These are phyloP conservation scores for Eremothecium cymbalariae DNA, from an alignment of 1,139 yeast genomes.

Conservation along the genomic window DNA sequence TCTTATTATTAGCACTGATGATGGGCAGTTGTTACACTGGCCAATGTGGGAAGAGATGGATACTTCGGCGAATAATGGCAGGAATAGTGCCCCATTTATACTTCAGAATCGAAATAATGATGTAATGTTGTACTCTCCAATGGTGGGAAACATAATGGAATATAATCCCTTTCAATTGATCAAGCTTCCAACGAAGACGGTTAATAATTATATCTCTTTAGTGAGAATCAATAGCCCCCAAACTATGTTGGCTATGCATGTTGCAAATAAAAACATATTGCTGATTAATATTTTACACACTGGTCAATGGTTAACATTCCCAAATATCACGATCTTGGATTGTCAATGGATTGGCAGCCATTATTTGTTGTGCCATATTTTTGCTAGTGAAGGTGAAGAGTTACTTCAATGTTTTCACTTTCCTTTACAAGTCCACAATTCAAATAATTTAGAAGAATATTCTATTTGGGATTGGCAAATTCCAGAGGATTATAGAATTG, in stretches of 20 bases:
- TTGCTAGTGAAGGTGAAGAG: conserved; percentile 19
- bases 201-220: conserved; percentile 25
- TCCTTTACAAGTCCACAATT: conserved; percentile 18
- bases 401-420: conserved; percentile 22
- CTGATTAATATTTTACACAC: conserved; percentile 25
- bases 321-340: conserved; percentile 21
- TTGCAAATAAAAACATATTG: conserved; percentile 27
- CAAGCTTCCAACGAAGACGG: conserved; percentile 28
- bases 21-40: conserved; percentile 26
- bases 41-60: conserved; percentile 24
- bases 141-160: conserved; percentile 16
- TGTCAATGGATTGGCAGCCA: conserved; percentile 30
- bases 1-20: conserved; percentile 17
- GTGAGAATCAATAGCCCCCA: conserved; percentile 21
- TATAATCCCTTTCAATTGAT: conserved; percentile 21
- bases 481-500: conserved; percentile 13
- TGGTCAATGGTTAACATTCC: conserved; percentile 25
- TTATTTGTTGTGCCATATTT: conserved; percentile 25
- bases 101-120: conserved; percentile 23
- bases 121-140: conserved; percentile 24
- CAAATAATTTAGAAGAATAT: conserved; percentile 18
- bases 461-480: conserved; percentile 25
- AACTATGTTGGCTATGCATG: conserved; percentile 23
- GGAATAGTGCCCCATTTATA: conserved; percentile 19
- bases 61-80: conserved; percentile 18